Evolutionary conservation across 768 basidiomycete species (phyloP).

Genomic region (Amanita pallidorosea): DNA sequence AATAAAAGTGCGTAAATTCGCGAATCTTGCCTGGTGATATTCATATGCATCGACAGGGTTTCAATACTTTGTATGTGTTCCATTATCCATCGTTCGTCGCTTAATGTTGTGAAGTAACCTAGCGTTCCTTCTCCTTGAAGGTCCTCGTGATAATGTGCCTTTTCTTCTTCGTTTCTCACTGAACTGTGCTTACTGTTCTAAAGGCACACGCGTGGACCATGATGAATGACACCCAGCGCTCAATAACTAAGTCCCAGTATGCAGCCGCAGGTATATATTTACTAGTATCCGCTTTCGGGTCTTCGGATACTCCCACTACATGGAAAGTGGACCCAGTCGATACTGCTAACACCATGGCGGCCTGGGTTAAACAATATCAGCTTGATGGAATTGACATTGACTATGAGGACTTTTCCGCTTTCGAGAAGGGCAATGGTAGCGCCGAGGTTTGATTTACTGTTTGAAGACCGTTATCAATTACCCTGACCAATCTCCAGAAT

Average conservation of each 20-base stretch:
- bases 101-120: conserved; percentile 19
- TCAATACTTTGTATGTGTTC: conserved; percentile 2
- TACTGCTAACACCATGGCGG: conserved; percentile 54
- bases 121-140: conserved; percentile 45
- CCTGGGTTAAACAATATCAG: conserved; percentile 48
- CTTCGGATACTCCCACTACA: conserved; percentile 46
- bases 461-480: neutral
- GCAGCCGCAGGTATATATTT: conserved; percentile 49
- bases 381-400: conserved; percentile 73
- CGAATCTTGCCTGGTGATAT: conserved; percentile 14
- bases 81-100: neutral
- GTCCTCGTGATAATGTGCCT: conserved; percentile 44
- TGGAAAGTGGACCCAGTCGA: conserved; percentile 46
- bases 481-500: conserved; percentile 11
- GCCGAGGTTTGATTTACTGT: conserved; percentile 34
- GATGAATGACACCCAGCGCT: neutral
- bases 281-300: conserved; percentile 51
- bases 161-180: neutral
- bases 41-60: neutral
- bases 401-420: conserved; percentile 62
- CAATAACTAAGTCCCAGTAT: conserved; percentile 42
- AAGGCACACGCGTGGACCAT: conserved; percentile 4
- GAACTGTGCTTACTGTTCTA: neutral
- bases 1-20: conserved; percentile 15
- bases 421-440: conserved; percentile 36